These are phyloP conservation scores for Magnolia officinalis DNA, from an alignment of 164 flowering plant species.

Conservation along the genomic window DNA sequence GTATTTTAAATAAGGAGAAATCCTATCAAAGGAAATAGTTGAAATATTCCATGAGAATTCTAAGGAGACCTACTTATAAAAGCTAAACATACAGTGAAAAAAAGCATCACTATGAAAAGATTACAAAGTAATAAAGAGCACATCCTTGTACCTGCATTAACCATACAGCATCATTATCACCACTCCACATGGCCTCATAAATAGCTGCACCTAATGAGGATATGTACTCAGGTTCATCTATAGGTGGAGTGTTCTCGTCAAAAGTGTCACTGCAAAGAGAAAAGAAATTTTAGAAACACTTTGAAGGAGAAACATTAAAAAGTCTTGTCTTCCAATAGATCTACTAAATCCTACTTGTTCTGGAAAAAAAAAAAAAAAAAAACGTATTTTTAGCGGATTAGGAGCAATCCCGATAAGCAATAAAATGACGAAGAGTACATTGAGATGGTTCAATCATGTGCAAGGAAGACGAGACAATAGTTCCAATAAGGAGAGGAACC, in stretches of 20 bases:
- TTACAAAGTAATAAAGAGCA: not conserved
- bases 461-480: no score
- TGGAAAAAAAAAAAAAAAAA: no score
- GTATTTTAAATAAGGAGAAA: no score
- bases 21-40: not conserved
- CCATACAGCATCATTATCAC: constrained; percentile 70
- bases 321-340: not conserved
- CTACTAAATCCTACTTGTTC: no score
- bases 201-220: constrained; percentile 68
- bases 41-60: no score
- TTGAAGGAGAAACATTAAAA: not conserved
- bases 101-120: not conserved
- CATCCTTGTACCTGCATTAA: constrained; percentile 61
- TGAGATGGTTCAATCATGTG: no score
- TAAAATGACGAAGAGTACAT: no score
- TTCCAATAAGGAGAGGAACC: no score
- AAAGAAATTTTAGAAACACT: no score
- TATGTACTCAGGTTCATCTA: constrained; percentile 61
- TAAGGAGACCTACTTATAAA: no score
- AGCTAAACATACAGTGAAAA: not conserved
- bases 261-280: constrained; percentile 58
- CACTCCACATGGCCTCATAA: constrained; percentile 64
- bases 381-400: no score
- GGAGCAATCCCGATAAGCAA: no score
- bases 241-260: constrained; percentile 84